Evolutionary conservation across 1,139 yeast genomes (phyloP).

Genomic region (Hyphopichia fennica): DNA sequence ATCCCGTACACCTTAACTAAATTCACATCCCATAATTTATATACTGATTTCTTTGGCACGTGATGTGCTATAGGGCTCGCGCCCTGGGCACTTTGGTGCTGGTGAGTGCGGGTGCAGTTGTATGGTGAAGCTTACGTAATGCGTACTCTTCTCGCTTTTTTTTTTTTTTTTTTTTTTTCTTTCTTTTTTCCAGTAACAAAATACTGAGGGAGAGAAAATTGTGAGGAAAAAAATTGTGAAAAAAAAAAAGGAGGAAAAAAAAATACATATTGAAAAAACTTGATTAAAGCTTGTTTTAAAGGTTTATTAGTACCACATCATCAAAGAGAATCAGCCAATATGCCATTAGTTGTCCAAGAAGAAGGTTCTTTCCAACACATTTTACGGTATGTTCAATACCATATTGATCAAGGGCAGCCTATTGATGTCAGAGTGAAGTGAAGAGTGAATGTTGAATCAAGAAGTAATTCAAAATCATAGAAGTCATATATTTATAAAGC

Average conservation of each 20-base stretch:
- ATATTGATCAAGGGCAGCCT: too few relatives aligned
- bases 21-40: too few relatives aligned
- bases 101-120: too few relatives aligned
- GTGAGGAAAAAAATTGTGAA: background rate
- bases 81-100: slow-evolving; percentile 11
- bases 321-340: slow-evolving; percentile 41
- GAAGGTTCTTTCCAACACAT: slow-evolving; percentile 99
- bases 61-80: slow-evolving; percentile 16
- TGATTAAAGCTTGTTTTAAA: slow-evolving; percentile 1
- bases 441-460: too few relatives aligned
- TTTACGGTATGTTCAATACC: slow-evolving; percentile 78
- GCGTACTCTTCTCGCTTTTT: background rate
- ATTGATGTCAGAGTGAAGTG: too few relatives aligned
- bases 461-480: too few relatives aligned
- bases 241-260: slow-evolving; percentile 3
- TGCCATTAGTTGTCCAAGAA: slow-evolving; percentile 98
- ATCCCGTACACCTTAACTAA: too few relatives aligned
- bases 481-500: too few relatives aligned
- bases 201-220: background rate
- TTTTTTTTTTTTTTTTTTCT: background rate
- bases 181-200: background rate
- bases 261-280: slow-evolving; percentile 1
- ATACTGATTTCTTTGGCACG: too few relatives aligned
- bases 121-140: background rate
- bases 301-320: slow-evolving; percentile 2